Evolutionary conservation across 2,329 filamentous ascomycete species (phyloP).

Genomic region (Paradendryphiella salina): DNA sequence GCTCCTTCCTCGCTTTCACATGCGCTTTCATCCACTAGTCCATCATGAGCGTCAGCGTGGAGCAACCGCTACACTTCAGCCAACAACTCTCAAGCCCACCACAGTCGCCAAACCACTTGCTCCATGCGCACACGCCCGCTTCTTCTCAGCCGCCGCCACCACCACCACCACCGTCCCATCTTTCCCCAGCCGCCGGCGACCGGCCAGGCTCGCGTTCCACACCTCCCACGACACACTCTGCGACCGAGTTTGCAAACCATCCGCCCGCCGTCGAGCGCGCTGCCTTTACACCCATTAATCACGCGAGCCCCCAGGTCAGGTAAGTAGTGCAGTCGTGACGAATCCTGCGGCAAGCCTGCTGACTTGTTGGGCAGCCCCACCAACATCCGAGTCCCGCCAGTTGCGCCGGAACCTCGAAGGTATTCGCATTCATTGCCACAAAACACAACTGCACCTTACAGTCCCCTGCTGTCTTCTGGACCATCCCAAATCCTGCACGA

Average conservation of each 20-base stretch:
- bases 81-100: conserved; percentile 41
- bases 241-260: conserved; percentile 6
- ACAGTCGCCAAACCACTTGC: conserved; percentile 36
- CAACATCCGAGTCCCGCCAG: conserved; percentile 10
- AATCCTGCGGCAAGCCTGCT: conserved; percentile 9
- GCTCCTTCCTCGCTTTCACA: conserved; percentile 9
- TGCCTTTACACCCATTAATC: conserved; percentile 20
- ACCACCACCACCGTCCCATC: conserved; percentile 21
- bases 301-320: conserved; percentile 23
- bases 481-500: neutral
- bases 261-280: conserved; percentile 1
- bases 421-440: conserved; percentile 11
- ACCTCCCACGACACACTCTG: conserved; percentile 36
- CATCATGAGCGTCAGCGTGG: conserved; percentile 49
- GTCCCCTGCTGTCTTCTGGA: conserved; percentile 12
- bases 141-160: conserved; percentile 22
- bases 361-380: conserved; percentile 17
- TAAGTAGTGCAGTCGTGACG: conserved; percentile 7
- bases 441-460: conserved; percentile 9
- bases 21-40: conserved; percentile 15
- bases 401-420: conserved; percentile 9
- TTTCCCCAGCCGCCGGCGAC: neutral
- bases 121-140: conserved; percentile 34
- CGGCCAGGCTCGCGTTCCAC: conserved; percentile 24
- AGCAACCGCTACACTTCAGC: conserved; percentile 46